Evolutionary conservation across 768 basidiomycete species (phyloP), one percentile per base, ranked within the genome.

Genomic region (Exsudoporus frostii): DNA sequence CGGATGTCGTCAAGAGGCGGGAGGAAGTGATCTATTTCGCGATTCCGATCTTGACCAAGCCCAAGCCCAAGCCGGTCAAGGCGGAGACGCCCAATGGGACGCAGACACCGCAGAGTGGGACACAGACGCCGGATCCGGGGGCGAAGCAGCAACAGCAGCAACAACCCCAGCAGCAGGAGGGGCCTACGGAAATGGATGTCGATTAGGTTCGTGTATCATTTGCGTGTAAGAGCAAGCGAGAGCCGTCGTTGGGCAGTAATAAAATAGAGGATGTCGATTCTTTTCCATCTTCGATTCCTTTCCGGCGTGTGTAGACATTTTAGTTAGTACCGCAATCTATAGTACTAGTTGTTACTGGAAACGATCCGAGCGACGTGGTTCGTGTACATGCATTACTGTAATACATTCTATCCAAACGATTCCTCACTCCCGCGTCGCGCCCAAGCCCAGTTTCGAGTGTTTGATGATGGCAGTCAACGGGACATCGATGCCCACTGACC

Each of bases 1-100:
- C 77, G 53, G 93, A 98, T 70, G 88, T 97, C 59, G 68, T 75
- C 72, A 94, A 95, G 88, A 91, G 88, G 81, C 78, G 84, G 63
- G 96, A 99, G 57, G 97, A 98, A 71, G 72, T 95, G 54, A 84
- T 91, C 57, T 97, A 90, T 77, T 88, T 90, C 63, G 87, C 89
- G 44, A 83, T 85, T 25, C 92, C 92, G 29, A 96, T 98, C 73
- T 76, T 99, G 70, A 90, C 88, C 58, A 87, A 80, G 79, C 90
- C 89, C 45, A 97, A 94, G 83, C 97, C 95, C 51, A 92, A 89
- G 80, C 83, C 87, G 8, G 75, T 78, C 55, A 83, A 87, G 64
- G 74, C 76, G 29, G 80, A 81, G 0, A 68, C 74, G 33, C 65
- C 71, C 2, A 71, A 54, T 27, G 85, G 84, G 45, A 81, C 86